phyloP scores from a whole-genome alignment of 192 early-diverging fungal genomes.

The Irineochytrium annulatum region DNA sequence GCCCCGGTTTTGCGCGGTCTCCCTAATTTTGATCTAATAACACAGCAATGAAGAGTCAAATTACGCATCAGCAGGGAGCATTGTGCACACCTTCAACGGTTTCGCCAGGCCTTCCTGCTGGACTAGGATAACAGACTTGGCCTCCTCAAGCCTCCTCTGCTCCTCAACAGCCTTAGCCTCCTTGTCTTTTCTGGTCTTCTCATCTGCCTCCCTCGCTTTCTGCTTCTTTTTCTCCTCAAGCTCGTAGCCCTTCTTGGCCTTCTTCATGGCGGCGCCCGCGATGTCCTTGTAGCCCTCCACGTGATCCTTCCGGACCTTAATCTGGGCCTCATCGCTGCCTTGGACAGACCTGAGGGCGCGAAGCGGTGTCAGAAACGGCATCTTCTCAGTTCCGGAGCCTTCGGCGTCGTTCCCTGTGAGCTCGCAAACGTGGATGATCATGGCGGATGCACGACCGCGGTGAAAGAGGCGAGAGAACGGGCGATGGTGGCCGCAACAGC shows the following conservation, averaged over 20 bases:
- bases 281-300: constrained; percentile 72
- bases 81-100: constrained; percentile 56
- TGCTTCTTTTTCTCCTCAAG: constrained; percentile 62
- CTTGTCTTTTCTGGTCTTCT: no score
- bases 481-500: no score
- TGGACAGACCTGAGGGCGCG: constrained; percentile 60
- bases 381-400: constrained; percentile 66
- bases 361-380: constrained; percentile 75
- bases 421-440: constrained; percentile 70
- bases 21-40: constrained; percentile 71
- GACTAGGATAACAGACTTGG: constrained; percentile 73
- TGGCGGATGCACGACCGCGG: constrained; percentile 1
- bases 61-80: no score
- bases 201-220: constrained; percentile 33
- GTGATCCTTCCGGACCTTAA: constrained; percentile 67
- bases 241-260: constrained; percentile 79
- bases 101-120: constrained; percentile 69
- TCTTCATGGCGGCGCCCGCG: constrained; percentile 89
- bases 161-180: constrained; percentile 56
- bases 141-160: constrained; percentile 71
- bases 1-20: constrained; percentile 61
- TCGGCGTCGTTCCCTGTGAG: constrained; percentile 73
- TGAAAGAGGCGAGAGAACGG: no score
- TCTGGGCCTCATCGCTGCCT: constrained; percentile 44
- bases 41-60: constrained; percentile 9